Percentiles rank a stretch among this genome's conserved stretches.
These are phyloP conservation scores for Thermothielavioides terrestris DNA, from an alignment of 495 filamentous ascomycete genomes.

Conservation along the genomic window DNA sequence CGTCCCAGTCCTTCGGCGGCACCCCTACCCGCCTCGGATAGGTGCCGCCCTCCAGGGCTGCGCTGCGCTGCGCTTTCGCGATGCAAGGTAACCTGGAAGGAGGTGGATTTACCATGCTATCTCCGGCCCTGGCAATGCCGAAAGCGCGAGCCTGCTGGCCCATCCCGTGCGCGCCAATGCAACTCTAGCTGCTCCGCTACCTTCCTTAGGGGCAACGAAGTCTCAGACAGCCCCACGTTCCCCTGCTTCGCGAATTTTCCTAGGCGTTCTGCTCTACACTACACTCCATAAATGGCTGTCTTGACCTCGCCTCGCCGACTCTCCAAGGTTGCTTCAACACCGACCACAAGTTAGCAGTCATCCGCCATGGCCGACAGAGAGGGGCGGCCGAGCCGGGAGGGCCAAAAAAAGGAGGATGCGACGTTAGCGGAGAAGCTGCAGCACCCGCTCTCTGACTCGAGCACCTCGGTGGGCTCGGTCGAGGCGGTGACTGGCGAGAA, in stretches of 20 bases:
- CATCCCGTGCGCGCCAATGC: background rate
- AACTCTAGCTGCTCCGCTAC: background rate
- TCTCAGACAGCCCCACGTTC: too few relatives aligned
- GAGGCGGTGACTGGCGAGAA: background rate
- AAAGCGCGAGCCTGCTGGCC: background rate
- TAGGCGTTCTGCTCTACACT: too few relatives aligned
- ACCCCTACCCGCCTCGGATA: too few relatives aligned
- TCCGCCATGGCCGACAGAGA: background rate
- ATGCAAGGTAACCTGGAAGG: too few relatives aligned
- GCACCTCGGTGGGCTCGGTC: background rate
- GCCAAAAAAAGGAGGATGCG: background rate
- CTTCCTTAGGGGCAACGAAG: too few relatives aligned
- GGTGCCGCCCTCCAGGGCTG: too few relatives aligned
- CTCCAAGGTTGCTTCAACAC: background rate
- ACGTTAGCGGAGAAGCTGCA: background rate
- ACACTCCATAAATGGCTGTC: background rate
- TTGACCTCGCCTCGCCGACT: background rate
- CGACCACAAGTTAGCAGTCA: background rate
- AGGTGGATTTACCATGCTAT: slow-evolving; percentile 32
- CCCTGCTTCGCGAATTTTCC: too few relatives aligned
- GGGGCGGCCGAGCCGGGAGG: background rate
- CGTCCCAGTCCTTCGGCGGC: too few relatives aligned
- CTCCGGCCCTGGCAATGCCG: slow-evolving; percentile 2
- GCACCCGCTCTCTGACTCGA: background rate
- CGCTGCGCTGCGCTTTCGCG: too few relatives aligned